A percentile compares a stretch with the other conserved stretches of the same genome.
Conservation (phyloP, 305 asterid species). For the Fraxinus sp. region DNA sequence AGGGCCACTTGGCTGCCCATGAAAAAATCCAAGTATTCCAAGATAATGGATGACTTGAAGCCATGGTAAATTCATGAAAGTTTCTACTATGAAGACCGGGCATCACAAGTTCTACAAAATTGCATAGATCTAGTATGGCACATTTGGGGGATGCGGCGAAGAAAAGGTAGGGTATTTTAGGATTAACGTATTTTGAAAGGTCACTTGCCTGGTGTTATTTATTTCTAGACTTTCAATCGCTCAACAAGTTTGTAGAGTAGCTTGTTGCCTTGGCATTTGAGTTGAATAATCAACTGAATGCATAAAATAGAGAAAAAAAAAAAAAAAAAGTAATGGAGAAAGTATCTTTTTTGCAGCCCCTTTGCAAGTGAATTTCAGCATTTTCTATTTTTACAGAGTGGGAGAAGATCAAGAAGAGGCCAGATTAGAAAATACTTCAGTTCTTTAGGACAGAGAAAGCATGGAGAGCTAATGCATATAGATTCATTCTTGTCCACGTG, state of each 20-base stretch:
- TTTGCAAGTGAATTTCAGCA: not conserved
- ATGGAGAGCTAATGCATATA: not conserved
- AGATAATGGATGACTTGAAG: not conserved
- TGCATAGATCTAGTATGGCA: not conserved
- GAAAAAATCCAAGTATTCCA: not conserved
- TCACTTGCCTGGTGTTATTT: not conserved
- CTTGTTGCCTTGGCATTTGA: not conserved
- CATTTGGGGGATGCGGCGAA: not conserved
- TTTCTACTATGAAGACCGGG: not conserved
- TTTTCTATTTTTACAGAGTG: not conserved
- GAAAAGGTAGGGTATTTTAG: not conserved
- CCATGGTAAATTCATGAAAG: not conserved
- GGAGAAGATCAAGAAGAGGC: not conserved
- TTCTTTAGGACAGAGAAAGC: not conserved
- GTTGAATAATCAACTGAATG: not conserved
- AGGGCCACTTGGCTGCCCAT: not conserved
- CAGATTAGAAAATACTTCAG: not conserved
- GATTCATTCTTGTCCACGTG: not conserved
- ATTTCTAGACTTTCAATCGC: not conserved
- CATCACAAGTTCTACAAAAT: not conserved
- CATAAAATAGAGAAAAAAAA: no score
- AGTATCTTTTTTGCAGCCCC: not conserved
- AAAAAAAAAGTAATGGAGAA: not conserved
- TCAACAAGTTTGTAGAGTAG: not conserved
- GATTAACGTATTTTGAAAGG: not conserved